A percentile compares a stretch with the other conserved stretches of the same genome.
These are phyloP conservation scores for Paspalum vaginatum DNA, from an alignment of 176 grass and related monocot genomes.

Conservation along the genomic window DNA sequence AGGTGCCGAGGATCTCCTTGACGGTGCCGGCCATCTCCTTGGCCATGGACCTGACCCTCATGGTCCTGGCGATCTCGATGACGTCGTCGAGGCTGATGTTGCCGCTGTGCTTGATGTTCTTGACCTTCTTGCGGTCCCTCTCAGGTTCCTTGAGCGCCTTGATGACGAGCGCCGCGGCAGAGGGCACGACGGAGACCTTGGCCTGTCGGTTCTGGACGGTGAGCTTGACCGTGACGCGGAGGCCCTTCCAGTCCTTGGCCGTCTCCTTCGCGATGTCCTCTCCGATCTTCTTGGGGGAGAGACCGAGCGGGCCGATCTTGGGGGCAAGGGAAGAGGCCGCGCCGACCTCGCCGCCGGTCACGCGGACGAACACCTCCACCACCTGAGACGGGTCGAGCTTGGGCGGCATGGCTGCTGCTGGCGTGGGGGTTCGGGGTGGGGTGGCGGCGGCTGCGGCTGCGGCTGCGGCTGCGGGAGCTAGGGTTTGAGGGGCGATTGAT, in stretches of 20 bases:
- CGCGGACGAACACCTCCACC: conserved; percentile 68
- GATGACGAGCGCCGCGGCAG: conserved; percentile 78
- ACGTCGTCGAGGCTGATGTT: conserved; percentile 83
- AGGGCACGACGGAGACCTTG: conserved; percentile 77
- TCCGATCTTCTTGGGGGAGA: conserved; percentile 81
- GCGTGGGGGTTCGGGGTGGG: not conserved
- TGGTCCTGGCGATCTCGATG: conserved; percentile 65
- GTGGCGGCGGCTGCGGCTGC: conserved; percentile 1
- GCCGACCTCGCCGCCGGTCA: conserved; percentile 74
- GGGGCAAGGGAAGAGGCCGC: conserved; percentile 74
- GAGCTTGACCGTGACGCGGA: conserved; percentile 85
- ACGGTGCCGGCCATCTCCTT: conserved; percentile 61
- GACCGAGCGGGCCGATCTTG: conserved; percentile 78
- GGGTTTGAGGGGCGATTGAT: conserved; percentile 25
- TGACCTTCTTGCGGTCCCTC: conserved; percentile 84
- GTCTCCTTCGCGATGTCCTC: conserved; percentile 91
- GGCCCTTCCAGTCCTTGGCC: conserved; percentile 86
- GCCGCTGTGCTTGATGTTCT: conserved; percentile 79
- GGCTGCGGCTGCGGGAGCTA: conserved; percentile 18
- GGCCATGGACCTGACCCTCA: conserved; percentile 62
- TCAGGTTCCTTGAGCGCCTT: conserved; percentile 79
- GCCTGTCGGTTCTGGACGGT: conserved; percentile 85
- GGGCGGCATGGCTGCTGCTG: conserved; percentile 57
- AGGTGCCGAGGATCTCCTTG: conserved; percentile 75
- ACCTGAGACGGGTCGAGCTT: conserved; percentile 74